Evolutionary conservation across 78 protist species (phyloP).

Genomic region (Blattamonas nauphoetae): DNA sequence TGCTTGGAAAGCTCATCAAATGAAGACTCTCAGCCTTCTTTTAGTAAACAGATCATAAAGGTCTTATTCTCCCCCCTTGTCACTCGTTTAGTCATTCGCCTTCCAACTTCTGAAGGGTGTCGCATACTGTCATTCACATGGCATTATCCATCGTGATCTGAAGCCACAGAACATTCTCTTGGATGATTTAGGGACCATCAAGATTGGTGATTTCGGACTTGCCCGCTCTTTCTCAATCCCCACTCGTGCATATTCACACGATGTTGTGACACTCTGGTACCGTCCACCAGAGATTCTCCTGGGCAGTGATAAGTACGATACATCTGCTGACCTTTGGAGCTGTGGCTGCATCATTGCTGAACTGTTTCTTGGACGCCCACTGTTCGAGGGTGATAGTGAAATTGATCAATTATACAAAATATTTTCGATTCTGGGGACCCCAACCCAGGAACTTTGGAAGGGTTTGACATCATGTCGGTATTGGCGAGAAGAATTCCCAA

Average conservation of each 20-base stretch:
- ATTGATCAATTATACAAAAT: constrained; percentile 28
- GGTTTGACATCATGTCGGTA: constrained; percentile 66
- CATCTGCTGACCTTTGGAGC: constrained; percentile 18
- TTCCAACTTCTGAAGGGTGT: constrained; percentile 20
- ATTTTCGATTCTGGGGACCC: constrained; percentile 70
- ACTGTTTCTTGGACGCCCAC: constrained; percentile 13
- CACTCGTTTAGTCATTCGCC: constrained; percentile 23
- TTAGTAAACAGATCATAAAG: constrained; percentile 45
- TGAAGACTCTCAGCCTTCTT: constrained; percentile 11
- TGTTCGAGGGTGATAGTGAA: constrained; percentile 35
- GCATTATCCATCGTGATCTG: constrained; percentile 37
- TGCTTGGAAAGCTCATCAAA: constrained; percentile 19
- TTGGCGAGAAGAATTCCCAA: constrained; percentile 57
- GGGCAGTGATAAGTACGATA: constrained; percentile 11
- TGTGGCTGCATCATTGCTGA: constrained; percentile 18
- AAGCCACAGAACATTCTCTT: constrained; percentile 39
- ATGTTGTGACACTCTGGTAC: constrained; percentile 49
- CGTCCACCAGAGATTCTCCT: constrained; percentile 29
- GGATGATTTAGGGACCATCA: constrained; percentile 4
- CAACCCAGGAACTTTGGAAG: constrained; percentile 69
- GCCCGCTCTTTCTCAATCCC: constrained; percentile 55
- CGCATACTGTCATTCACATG: constrained; percentile 14
- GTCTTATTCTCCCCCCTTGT: constrained; percentile 42
- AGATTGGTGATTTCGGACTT: constrained; percentile 38
- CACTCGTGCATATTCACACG: constrained; percentile 82